Conservation (phyloP, 2,329 filamentous ascomycete genomes). For the Chaetomium sp. region DNA sequence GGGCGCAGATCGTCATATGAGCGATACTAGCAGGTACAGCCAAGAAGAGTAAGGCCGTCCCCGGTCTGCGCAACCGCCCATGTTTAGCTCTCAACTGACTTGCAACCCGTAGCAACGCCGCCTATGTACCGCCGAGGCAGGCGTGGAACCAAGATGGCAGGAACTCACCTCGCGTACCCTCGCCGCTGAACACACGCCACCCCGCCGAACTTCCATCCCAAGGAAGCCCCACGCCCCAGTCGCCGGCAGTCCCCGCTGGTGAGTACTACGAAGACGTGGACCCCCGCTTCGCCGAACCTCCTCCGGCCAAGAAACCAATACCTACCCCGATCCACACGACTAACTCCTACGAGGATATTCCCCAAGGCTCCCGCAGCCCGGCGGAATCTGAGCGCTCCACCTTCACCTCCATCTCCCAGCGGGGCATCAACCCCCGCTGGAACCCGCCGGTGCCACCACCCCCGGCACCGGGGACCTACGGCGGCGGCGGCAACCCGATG, state of each 20-base stretch:
- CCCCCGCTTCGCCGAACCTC: constrained; percentile 71
- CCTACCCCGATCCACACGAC: constrained; percentile 35
- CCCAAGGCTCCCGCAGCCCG: constrained; percentile 64
- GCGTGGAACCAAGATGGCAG: constrained; percentile 56
- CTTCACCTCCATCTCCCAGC: constrained; percentile 88
- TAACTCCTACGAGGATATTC: constrained; percentile 41
- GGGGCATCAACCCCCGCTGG: constrained; percentile 88
- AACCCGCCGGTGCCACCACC: constrained; percentile 56
- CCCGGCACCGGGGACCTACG: constrained; percentile 47
- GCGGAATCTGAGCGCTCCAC: constrained; percentile 77
- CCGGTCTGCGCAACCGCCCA: constrained; percentile 6
- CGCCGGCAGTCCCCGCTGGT: constrained; percentile 36
- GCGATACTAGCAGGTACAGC: constrained; percentile 73
- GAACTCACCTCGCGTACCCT: constrained; percentile 50
- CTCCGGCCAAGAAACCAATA: constrained; percentile 38
- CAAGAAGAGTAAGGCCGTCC: constrained; percentile 67
- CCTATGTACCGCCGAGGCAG: constrained; percentile 59
- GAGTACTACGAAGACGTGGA: constrained; percentile 93
- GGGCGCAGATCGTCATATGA: constrained; percentile 50
- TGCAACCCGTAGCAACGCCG: constrained; percentile 49
- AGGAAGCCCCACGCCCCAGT: constrained; percentile 39
- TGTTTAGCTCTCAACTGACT: constrained; percentile 35
- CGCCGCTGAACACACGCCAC: constrained; percentile 45
- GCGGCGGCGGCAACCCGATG: constrained; percentile 17
- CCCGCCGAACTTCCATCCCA: constrained; percentile 43